Evolutionary conservation across 768 basidiomycete species (phyloP).

Genomic region (Russula emetica): DNA sequence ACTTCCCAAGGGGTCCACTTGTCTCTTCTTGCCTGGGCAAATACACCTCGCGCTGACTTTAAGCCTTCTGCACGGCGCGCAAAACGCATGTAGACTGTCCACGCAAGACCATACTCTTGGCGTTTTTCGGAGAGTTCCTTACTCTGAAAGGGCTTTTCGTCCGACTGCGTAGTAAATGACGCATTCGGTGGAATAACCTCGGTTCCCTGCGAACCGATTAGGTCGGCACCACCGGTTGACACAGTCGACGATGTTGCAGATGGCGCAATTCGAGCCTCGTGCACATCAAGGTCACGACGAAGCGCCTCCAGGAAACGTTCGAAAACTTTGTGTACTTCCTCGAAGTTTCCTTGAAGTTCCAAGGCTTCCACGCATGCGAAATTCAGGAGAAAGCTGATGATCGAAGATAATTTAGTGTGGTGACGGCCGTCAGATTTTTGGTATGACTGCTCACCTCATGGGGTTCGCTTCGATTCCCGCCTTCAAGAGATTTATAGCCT

Average conservation of each 20-base stretch:
- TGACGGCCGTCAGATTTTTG: slow-evolving; percentile 19
- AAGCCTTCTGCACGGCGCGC: slow-evolving; percentile 83
- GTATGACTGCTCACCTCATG: slow-evolving; percentile 46
- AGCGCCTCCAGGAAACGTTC: slow-evolving; percentile 68
- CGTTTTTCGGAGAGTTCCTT: slow-evolving; percentile 57
- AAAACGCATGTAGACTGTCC: slow-evolving; percentile 92
- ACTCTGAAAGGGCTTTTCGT: slow-evolving; percentile 49
- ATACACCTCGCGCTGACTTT: slow-evolving; percentile 70
- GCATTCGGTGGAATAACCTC: slow-evolving; percentile 16
- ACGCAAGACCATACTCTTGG: slow-evolving; percentile 72
- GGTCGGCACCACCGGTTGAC: slow-evolving; percentile 25
- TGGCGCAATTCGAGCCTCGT: slow-evolving; percentile 46
- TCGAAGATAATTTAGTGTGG: slow-evolving; percentile 4
- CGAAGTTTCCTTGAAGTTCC: slow-evolving; percentile 58
- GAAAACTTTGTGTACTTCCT: slow-evolving; percentile 68
- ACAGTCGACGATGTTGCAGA: slow-evolving; percentile 38
- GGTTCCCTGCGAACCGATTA: slow-evolving; percentile 10
- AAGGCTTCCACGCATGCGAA: slow-evolving; percentile 80
- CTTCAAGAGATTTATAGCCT: slow-evolving; percentile 75
- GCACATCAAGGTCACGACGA: slow-evolving; percentile 54
- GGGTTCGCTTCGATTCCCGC: slow-evolving; percentile 87
- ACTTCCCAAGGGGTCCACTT: slow-evolving; percentile 86
- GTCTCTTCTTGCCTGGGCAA: slow-evolving; percentile 75
- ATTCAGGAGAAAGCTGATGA: slow-evolving; percentile 74
- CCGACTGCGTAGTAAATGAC: slow-evolving; percentile 44